Evolutionary conservation across 352 stramenopile species (phyloP).

Genomic region (Phytophthora sp.): DNA sequence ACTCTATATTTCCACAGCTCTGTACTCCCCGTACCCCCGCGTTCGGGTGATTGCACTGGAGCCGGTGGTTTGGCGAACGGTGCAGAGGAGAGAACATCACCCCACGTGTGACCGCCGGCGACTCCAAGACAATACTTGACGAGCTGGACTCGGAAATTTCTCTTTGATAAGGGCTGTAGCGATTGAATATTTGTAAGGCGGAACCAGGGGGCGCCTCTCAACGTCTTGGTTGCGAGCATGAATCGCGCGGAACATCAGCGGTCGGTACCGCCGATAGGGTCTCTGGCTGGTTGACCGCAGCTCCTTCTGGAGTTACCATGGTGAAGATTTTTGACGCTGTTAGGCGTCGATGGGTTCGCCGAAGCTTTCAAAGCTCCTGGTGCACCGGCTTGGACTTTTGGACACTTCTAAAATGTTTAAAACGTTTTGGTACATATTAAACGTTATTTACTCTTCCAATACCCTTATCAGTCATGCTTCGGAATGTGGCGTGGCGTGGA

Average conservation of each 20-base stretch:
- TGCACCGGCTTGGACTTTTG: background rate
- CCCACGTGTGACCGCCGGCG: background rate
- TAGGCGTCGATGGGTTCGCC: background rate
- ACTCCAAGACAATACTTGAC: background rate
- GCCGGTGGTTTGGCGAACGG: background rate
- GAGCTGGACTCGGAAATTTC: background rate
- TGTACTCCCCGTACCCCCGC: no score
- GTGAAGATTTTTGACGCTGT: no score
- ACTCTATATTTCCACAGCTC: conserved; percentile 3
- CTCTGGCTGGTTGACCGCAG: no score
- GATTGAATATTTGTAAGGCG: background rate
- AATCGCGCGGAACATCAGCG: no score
- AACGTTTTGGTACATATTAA: conserved; percentile 5
- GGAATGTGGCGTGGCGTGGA: no score
- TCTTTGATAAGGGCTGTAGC: background rate
- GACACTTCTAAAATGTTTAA: conserved; percentile 19
- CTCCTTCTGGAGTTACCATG: no score
- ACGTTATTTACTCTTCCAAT: conserved; percentile 16
- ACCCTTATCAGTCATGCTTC: no score
- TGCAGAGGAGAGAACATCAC: conserved; percentile 2
- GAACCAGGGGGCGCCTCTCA: background rate
- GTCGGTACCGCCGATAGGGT: no score
- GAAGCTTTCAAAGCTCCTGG: background rate
- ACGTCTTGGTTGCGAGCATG: background rate
- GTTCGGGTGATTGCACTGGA: background rate